Conservation (phyloP, 768 basidiomycete species). For the Lyophyllum shimeji region DNA sequence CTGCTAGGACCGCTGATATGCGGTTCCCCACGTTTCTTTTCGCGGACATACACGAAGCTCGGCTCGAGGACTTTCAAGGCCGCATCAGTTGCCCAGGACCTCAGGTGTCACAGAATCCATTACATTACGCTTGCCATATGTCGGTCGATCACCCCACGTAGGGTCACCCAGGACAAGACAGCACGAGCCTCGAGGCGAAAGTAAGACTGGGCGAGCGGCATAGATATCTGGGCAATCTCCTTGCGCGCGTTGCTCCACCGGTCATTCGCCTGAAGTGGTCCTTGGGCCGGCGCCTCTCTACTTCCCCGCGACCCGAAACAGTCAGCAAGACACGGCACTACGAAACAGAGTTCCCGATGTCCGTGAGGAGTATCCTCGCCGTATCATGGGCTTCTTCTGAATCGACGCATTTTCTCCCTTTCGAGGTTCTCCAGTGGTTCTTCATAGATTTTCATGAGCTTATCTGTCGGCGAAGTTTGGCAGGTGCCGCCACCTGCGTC, state of each 20-base stretch:
- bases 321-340: background rate
- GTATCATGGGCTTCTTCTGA: background rate
- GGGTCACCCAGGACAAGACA: background rate
- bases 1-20: too few relatives aligned
- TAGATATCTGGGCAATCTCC: background rate
- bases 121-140: too few relatives aligned
- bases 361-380: background rate
- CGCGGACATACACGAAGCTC: too few relatives aligned
- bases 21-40: too few relatives aligned
- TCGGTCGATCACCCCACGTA: background rate
- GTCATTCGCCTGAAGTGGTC: background rate
- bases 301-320: background rate
- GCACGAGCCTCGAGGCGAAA: background rate
- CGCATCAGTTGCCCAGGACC: too few relatives aligned
- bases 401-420: background rate
- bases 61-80: too few relatives aligned
- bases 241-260: background rate
- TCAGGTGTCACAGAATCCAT: too few relatives aligned
- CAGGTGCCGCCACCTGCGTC: background rate
- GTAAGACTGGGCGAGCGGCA: background rate
- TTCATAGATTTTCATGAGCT: background rate
- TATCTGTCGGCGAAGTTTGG: background rate
- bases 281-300: background rate
- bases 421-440: background rate
- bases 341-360: background rate